These are phyloP conservation scores for Thraustochytrium sp. DNA, from an alignment of 352 stramenopile species.

Conservation along the genomic window DNA sequence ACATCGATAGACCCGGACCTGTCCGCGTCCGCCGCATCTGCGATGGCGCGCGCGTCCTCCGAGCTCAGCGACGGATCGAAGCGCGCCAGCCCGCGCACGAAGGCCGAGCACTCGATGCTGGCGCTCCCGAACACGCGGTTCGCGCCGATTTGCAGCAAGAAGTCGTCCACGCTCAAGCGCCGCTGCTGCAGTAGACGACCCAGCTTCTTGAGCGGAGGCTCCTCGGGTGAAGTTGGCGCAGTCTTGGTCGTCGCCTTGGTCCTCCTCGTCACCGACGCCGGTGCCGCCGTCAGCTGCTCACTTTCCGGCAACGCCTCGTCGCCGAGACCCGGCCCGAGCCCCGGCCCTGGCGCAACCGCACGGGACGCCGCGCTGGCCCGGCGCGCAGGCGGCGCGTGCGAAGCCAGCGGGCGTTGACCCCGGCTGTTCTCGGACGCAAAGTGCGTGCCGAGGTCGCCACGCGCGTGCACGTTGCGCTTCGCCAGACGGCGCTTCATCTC, in stretches of 20 bases:
- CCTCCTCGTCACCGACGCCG: neutral
- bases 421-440: neutral
- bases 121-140: conserved; percentile 27
- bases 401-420: neutral
- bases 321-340: neutral
- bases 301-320: too few species aligned
- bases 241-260: neutral
- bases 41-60: neutral
- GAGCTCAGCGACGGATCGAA: neutral
- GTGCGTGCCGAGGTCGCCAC: neutral
- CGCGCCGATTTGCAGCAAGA: conserved; percentile 7
- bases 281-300: too few species aligned
- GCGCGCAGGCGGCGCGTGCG: neutral
- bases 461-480: neutral
- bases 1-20: conserved; percentile 16
- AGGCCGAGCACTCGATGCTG: neutral
- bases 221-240: neutral
- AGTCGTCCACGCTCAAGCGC: conserved; percentile 27
- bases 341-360: too few species aligned
- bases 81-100: neutral
- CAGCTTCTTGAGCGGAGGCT: neutral
- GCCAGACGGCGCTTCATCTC: neutral
- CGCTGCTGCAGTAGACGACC: neutral
- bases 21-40: neutral
- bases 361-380: too few species aligned